These are phyloP conservation scores for Fomitopsis schrenkii DNA, from an alignment of 1,284 basidiomycete genomes.

Conservation along the genomic window DNA sequence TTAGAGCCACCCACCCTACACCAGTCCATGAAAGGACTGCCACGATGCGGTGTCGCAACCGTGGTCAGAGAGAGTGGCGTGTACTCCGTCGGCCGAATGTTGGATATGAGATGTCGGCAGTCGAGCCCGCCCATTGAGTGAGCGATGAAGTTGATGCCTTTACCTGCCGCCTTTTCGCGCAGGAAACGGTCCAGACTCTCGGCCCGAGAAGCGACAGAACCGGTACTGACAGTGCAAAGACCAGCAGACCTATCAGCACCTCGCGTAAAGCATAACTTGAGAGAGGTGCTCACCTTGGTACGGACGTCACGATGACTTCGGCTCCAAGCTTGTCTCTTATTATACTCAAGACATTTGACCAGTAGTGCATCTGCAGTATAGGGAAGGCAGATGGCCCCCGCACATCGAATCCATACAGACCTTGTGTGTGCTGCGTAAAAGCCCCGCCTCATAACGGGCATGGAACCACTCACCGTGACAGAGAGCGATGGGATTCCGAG, in stretches of 20 bases:
- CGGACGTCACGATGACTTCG: constrained; percentile 93
- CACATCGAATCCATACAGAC: constrained; percentile 93
- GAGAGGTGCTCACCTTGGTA: constrained; percentile 72
- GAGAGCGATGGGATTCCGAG: constrained; percentile 88
- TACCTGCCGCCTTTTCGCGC: constrained; percentile 59
- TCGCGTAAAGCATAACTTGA: neutral
- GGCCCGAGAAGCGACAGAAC: constrained; percentile 85
- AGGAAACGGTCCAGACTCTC: constrained; percentile 77
- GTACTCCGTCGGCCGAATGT: constrained; percentile 82
- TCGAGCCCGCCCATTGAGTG: constrained; percentile 99
- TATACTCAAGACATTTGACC: constrained; percentile 86
- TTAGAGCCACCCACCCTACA: constrained; percentile 59
- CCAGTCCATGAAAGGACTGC: constrained; percentile 99
- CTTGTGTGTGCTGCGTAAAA: constrained; percentile 36
- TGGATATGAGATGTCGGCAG: constrained; percentile 86
- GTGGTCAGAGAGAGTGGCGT: constrained; percentile 86
- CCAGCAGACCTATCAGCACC: neutral
- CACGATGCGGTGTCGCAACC: constrained; percentile 92
- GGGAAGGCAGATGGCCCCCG: constrained; percentile 76
- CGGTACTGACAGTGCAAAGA: constrained; percentile 62
- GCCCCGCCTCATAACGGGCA: neutral
- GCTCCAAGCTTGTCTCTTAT: constrained; percentile 83
- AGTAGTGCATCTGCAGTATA: constrained; percentile 88
- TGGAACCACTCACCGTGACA: constrained; percentile 77
- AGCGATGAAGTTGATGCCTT: constrained; percentile 88